phyloP scores from a whole-genome alignment of 192 early-diverging fungal species.

The Coemansia sp. region DNA sequence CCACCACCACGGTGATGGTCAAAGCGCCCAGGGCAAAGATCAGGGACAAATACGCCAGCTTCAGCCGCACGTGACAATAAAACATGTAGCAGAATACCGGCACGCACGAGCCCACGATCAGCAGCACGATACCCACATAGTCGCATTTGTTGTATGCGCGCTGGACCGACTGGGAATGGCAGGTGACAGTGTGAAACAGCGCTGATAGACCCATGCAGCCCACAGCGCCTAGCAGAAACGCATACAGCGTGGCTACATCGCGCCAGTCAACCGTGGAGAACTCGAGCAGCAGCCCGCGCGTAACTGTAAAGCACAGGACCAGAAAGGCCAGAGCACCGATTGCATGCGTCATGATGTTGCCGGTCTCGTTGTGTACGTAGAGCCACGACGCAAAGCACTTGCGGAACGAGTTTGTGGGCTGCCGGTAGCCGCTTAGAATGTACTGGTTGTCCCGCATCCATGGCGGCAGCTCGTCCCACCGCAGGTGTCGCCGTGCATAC shows the following conservation, averaged over 20 bases:
- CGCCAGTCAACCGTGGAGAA: constrained; percentile 56
- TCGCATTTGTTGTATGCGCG: constrained; percentile 83
- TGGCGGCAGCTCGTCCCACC: constrained; percentile 58
- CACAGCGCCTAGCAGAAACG: constrained; percentile 74
- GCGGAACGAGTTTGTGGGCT: constrained; percentile 68
- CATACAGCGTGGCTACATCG: constrained; percentile 69
- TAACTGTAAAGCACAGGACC: constrained; percentile 54
- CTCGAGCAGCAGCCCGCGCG: constrained; percentile 39
- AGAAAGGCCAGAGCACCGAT: constrained; percentile 66
- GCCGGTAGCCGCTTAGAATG: constrained; percentile 79
- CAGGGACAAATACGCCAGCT: constrained; percentile 57
- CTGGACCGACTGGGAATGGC: constrained; percentile 73
- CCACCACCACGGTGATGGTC: constrained; percentile 62
- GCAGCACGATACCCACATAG: constrained; percentile 84
- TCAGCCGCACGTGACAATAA: constrained; percentile 59
- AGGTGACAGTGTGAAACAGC: constrained; percentile 76
- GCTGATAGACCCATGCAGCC: constrained; percentile 77
- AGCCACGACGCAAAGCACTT: constrained; percentile 72
- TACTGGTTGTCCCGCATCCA: constrained; percentile 84
- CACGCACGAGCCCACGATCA: constrained; percentile 64
- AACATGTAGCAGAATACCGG: constrained; percentile 58
- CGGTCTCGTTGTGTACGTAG: constrained; percentile 91
- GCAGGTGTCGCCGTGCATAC: constrained; percentile 19
- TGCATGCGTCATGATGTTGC: constrained; percentile 87
- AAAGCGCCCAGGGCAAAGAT: constrained; percentile 64